These are phyloP conservation scores for Conringia planisiliqua DNA, from an alignment of 345 rosid genomes.

Conservation along the genomic window DNA sequence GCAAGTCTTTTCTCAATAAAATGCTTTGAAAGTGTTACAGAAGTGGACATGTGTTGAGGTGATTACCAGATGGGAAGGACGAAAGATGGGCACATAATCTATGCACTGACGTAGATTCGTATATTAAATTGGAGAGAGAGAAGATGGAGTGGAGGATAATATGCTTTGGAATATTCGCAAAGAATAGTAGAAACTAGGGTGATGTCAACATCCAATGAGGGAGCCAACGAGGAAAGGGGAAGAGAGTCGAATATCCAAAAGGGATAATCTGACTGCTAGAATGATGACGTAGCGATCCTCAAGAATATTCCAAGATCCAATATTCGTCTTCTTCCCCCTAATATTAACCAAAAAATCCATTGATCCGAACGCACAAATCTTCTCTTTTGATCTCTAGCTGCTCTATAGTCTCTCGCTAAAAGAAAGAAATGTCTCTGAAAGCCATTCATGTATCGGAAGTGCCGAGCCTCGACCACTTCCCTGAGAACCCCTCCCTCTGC, in stretches of 20 bases:
- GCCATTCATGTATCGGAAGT: conserved; percentile 86
- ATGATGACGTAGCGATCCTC: conserved; percentile 19
- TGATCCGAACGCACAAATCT: background rate
- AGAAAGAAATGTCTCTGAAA: conserved; percentile 57
- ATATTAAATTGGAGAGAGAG: no score
- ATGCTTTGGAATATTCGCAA: conserved; percentile 30
- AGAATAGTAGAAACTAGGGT: background rate
- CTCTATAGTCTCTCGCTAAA: background rate
- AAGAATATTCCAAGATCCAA: conserved; percentile 30
- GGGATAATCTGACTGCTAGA: conserved; percentile 23
- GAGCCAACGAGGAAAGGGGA: conserved; percentile 11
- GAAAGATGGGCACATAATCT: background rate
- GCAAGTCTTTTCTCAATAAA: background rate
- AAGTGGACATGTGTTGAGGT: background rate
- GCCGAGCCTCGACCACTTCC: conserved; percentile 64
- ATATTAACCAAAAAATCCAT: background rate
- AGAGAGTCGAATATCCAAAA: conserved; percentile 29
- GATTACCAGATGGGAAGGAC: background rate
- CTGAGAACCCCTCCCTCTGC: conserved; percentile 46
- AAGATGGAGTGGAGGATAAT: background rate
- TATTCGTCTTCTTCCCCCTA: background rate
- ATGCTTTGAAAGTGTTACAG: background rate
- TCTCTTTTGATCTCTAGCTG: no score
- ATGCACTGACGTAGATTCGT: background rate
- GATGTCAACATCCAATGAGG: background rate